Conservation (phyloP, 345 rosid genomes). For the Cardamine occulta region DNA sequence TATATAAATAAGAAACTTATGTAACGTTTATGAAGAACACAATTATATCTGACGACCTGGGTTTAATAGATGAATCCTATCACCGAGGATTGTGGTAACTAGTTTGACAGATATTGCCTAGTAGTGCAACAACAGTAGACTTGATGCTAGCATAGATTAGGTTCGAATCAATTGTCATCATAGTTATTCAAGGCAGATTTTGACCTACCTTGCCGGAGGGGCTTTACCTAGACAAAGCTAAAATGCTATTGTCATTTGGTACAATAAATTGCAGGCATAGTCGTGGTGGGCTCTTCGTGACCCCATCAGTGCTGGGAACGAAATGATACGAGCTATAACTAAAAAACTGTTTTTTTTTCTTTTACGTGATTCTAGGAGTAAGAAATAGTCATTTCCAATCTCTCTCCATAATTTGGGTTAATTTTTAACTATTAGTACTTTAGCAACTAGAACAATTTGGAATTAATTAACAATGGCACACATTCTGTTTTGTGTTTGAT, state of each 20-base stretch:
- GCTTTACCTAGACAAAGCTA: slow-evolving; percentile 26
- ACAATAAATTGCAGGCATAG: slow-evolving; percentile 12
- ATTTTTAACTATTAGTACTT: not conserved
- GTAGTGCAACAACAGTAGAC: slow-evolving; percentile 15
- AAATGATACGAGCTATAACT: slow-evolving; percentile 11
- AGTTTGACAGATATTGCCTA: slow-evolving; percentile 1
- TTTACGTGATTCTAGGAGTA: slow-evolving; percentile 1
- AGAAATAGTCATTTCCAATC: not conserved
- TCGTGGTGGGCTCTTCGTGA: slow-evolving; percentile 32
- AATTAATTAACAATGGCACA: slow-evolving; percentile 2
- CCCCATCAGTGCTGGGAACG: slow-evolving; percentile 25
- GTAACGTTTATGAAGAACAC: not conserved
- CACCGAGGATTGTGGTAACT: not conserved
- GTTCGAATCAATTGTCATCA: slow-evolving; percentile 21
- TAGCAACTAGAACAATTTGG: not conserved
- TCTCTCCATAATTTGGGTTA: not conserved
- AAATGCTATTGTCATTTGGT: slow-evolving; percentile 23
- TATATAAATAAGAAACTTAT: not conserved
- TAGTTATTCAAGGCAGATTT: not conserved
- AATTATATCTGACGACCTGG: not conserved
- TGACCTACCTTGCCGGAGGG: slow-evolving; percentile 41
- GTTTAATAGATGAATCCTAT: not conserved
- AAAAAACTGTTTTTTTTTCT: not conserved
- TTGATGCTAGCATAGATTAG: slow-evolving; percentile 12
- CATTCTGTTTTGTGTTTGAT: slow-evolving; percentile 16